Evolutionary conservation across 2,329 filamentous ascomycete species (phyloP), one percentile per base, ranked within the genome.

Genomic region (Colletotrichum tanaceti): DNA sequence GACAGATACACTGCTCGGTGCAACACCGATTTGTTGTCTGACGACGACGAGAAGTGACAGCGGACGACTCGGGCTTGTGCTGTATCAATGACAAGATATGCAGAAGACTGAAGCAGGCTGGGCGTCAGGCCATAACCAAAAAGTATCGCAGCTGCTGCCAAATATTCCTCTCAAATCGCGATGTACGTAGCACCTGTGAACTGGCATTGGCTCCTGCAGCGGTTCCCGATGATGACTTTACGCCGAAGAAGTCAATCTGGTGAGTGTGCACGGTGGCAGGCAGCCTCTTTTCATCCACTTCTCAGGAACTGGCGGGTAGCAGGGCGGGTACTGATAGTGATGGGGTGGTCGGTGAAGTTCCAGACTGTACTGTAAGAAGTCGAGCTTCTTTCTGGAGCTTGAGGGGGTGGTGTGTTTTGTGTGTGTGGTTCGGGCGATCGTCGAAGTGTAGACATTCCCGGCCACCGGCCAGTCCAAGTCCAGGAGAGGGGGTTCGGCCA

Each of bases 171-270:
- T 54, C 14, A 5, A 54, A 22, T 38, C 32, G 52, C 35, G 62
- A 18, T 24, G 18, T 32, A 44, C n/a, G 7, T 7, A 14, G 59
- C n/a, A 60, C 39, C 46, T 60, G 20, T 62, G 41, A 22, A 22
- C n/a, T 55, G 18, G 52, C 46, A 58, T 50, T 58, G 58, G 52
- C 58, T 54, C 7, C 35, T 44, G 46, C 49, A 54, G 60, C 22
- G 38, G 44, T 63, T 58, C 64, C 32, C 44, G 38, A 16, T 22
- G n/a, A 44, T 43, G 7, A 9, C 50, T 35, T n/a, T 63, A 38
- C 41, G 18, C 64, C 38, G 38, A 52, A 18, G 52, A 67, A 67
- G 59, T 46, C 32, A 63, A 67, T 58, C 59, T 67, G 53, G 53
- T 47, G 13, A 18, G 50, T 38, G 54, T 35, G 39, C 53, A 57